Conservation (phyloP, 305 asterid genomes). For the Fraxinus angustifolia region DNA sequence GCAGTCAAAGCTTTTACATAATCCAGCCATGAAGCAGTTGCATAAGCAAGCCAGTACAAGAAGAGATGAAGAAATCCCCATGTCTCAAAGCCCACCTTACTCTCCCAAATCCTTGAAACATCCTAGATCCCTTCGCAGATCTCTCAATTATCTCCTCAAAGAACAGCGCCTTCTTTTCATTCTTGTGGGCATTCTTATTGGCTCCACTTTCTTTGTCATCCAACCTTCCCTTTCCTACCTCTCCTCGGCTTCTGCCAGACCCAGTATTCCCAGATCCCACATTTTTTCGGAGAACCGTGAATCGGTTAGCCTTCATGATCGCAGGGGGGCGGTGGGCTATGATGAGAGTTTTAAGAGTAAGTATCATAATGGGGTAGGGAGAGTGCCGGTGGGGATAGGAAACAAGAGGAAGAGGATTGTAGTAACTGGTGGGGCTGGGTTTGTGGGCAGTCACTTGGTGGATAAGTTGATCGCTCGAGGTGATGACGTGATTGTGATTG, state of each 20-base stretch:
- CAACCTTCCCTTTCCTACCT: slow-evolving; percentile 46
- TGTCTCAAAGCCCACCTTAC: slow-evolving; percentile 49
- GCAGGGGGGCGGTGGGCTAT: not conserved
- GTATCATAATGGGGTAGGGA: slow-evolving; percentile 40
- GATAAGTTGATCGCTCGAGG: slow-evolving; percentile 89
- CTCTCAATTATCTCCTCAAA: slow-evolving; percentile 61
- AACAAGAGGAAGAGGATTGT: slow-evolving; percentile 76
- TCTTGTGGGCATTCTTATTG: slow-evolving; percentile 63
- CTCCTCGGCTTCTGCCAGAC: slow-evolving; percentile 23
- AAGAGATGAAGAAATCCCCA: slow-evolving; percentile 53
- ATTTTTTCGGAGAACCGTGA: not conserved
- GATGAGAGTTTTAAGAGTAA: slow-evolving; percentile 12
- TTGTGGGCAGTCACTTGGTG: slow-evolving; percentile 93
- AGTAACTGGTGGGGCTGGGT: slow-evolving; percentile 95
- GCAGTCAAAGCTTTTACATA: not conserved
- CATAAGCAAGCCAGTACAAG: slow-evolving; percentile 49
- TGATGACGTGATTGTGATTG: slow-evolving; percentile 85
- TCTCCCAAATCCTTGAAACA: slow-evolving; percentile 72
- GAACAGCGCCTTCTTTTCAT: slow-evolving; percentile 79
- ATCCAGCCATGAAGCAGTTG: slow-evolving; percentile 62
- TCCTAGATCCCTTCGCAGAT: slow-evolving; percentile 67
- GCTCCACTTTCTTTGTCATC: slow-evolving; percentile 62
- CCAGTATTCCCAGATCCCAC: not conserved
- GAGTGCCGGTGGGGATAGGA: slow-evolving; percentile 75
- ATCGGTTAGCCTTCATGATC: slow-evolving; percentile 13